Evolutionary conservation across 2,329 filamentous ascomycete species (phyloP).

Genomic region (Cladosporium phlei): DNA sequence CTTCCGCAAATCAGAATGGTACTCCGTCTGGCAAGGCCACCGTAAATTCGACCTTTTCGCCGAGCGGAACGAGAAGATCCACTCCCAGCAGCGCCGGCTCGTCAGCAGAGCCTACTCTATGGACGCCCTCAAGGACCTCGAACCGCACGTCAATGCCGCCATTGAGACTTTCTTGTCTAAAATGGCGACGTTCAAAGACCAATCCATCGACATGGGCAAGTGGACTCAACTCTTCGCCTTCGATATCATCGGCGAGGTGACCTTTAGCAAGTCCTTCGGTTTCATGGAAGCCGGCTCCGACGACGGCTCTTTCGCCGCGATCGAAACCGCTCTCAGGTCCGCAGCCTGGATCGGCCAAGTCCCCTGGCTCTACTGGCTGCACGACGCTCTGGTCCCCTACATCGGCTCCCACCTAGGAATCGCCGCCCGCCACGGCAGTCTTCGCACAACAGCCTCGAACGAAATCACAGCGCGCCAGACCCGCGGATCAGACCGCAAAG

Average conservation of each 20-base stretch:
- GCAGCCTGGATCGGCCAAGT: slow-evolving; percentile 22
- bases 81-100: slow-evolving; percentile 32
- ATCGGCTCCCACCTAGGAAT: slow-evolving; percentile 24
- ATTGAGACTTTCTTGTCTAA: slow-evolving; percentile 32
- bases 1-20: slow-evolving; percentile 40
- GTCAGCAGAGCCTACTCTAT: slow-evolving; percentile 35
- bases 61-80: slow-evolving; percentile 34
- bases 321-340: slow-evolving; percentile 22
- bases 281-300: slow-evolving; percentile 41
- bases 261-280: slow-evolving; percentile 50
- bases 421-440: slow-evolving; percentile 24
- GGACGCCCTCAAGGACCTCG: slow-evolving; percentile 36
- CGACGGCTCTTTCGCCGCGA: slow-evolving; percentile 14
- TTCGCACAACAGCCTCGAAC: slow-evolving; percentile 26
- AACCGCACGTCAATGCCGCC: slow-evolving; percentile 37
- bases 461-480: slow-evolving; percentile 29
- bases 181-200: slow-evolving; percentile 34
- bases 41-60: slow-evolving; percentile 39
- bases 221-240: slow-evolving; percentile 53
- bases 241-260: slow-evolving; percentile 52
- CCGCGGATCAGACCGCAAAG: slow-evolving; percentile 33
- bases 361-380: slow-evolving; percentile 23
- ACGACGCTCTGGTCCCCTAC: slow-evolving; percentile 28
- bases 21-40: slow-evolving; percentile 37
- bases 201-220: slow-evolving; percentile 43